A percentile compares a stretch with the other conserved stretches of the same genome.
phyloP scores from a whole-genome alignment of 1,284 basidiomycete genomes.

The Tetrapyrgos nigripes region DNA sequence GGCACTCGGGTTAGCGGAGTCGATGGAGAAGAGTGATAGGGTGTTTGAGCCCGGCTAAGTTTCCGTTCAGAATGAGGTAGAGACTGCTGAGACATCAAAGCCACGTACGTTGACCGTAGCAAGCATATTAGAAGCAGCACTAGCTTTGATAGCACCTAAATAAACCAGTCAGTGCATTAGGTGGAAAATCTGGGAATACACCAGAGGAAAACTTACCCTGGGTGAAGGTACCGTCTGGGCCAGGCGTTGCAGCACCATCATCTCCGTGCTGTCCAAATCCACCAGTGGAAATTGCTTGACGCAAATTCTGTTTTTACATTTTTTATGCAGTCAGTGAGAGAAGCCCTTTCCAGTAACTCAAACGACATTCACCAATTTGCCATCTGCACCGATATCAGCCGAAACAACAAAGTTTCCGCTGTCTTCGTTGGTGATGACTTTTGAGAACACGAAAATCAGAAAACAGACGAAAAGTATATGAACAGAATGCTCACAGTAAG shows the following conservation, averaged over 20 bases:
- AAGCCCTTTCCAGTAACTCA: no score
- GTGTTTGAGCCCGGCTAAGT: conserved; percentile 54
- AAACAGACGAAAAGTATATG: neutral
- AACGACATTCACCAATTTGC: conserved; percentile 30
- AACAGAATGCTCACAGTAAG: conserved; percentile 7
- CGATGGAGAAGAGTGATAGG: conserved; percentile 50
- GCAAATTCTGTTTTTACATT: conserved; percentile 29
- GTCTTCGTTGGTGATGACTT: conserved; percentile 44
- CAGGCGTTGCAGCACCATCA: conserved; percentile 26
- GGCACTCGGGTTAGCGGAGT: conserved; percentile 45
- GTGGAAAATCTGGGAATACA: no score
- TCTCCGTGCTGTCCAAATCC: conserved; percentile 49
- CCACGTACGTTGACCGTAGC: conserved; percentile 50
- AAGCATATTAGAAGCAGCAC: conserved; percentile 44
- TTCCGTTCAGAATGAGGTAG: neutral
- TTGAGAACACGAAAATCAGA: neutral
- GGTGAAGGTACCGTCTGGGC: conserved; percentile 53
- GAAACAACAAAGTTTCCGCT: conserved; percentile 38
- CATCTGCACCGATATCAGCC: conserved; percentile 33
- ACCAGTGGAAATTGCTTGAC: conserved; percentile 41
- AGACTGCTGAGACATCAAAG: neutral
- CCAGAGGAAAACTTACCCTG: no score
- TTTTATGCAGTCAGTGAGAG: neutral
- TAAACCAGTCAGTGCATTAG: no score
- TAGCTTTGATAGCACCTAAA: conserved; percentile 50